These are phyloP conservation scores for Yamadazyma friedrichii DNA, from an alignment of 1,139 yeast species.

Conservation along the genomic window DNA sequence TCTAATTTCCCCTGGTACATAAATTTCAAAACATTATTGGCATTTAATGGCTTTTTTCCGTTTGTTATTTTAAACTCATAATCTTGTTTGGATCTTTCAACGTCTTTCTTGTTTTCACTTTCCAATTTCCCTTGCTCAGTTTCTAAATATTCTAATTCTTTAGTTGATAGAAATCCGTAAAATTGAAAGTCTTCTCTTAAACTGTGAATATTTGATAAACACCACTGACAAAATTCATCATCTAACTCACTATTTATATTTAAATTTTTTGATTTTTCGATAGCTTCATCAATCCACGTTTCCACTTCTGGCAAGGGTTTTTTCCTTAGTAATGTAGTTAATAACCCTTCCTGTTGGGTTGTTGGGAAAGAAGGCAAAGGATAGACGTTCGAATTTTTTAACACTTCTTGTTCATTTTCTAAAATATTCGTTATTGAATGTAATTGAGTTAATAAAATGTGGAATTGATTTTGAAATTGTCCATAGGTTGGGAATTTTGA, in stretches of 20 bases:
- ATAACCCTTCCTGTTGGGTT: constrained; percentile 73
- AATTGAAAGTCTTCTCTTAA: constrained; percentile 58
- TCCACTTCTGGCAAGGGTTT: constrained; percentile 89
- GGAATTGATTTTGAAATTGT: constrained; percentile 72
- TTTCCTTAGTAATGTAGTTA: constrained; percentile 81
- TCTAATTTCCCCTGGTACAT: constrained; percentile 38
- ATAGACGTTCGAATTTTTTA: constrained; percentile 70
- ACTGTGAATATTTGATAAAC: constrained; percentile 50
- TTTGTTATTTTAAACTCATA: constrained; percentile 27
- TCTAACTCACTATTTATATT: constrained; percentile 37
- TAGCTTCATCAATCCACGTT: constrained; percentile 73
- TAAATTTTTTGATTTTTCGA: constrained; percentile 24
- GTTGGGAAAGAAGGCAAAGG: constrained; percentile 86
- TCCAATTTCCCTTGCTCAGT: constrained; percentile 43
- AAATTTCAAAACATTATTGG: constrained; percentile 41
- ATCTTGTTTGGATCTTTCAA: constrained; percentile 27
- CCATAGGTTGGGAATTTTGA: constrained; percentile 41
- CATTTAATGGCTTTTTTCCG: constrained; percentile 32
- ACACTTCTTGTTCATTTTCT: constrained; percentile 55
- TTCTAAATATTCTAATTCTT: constrained; percentile 40
- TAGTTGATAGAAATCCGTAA: constrained; percentile 57
- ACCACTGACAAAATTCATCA: constrained; percentile 64
- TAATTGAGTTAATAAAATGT: constrained; percentile 78
- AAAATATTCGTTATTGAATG: constrained; percentile 69
- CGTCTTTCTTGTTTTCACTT: constrained; percentile 25